These are phyloP conservation scores for Bolboschoenoplectus hybrid DNA, from an alignment of 202 grass and related monocot species.

Conservation along the genomic window DNA sequence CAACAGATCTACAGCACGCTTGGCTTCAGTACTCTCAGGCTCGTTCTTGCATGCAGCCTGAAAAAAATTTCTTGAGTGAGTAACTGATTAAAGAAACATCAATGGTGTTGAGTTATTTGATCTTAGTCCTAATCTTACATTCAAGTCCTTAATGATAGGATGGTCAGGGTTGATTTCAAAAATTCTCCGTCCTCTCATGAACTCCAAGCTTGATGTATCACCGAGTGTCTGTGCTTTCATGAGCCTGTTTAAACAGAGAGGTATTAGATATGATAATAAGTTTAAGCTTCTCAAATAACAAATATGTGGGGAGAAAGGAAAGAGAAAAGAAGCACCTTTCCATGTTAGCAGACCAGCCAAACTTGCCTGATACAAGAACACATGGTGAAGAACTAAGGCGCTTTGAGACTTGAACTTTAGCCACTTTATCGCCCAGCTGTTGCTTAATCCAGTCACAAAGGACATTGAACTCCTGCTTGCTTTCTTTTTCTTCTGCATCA, in stretches of 20 bases:
- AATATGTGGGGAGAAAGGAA: slow-evolving; percentile 9
- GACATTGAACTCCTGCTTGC: slow-evolving; percentile 71
- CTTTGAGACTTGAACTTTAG: slow-evolving; percentile 81
- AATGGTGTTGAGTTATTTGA: neutral
- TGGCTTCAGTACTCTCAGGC: slow-evolving; percentile 80
- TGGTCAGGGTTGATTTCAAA: slow-evolving; percentile 93
- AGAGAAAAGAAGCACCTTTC: slow-evolving; percentile 57
- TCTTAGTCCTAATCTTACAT: slow-evolving; percentile 48
- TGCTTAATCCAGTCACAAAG: slow-evolving; percentile 96
- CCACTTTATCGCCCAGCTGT: slow-evolving; percentile 92
- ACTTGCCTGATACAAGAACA: slow-evolving; percentile 95
- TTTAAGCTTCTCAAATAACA: neutral
- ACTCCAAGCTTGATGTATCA: slow-evolving; percentile 87
- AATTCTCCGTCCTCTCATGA: slow-evolving; percentile 92
- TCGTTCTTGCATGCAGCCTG: slow-evolving; percentile 76
- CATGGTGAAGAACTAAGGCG: slow-evolving; percentile 87
- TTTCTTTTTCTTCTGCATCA: slow-evolving; percentile 72
- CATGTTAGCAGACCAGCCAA: slow-evolving; percentile 99
- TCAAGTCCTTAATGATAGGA: slow-evolving; percentile 89
- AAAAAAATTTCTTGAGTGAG: neutral
- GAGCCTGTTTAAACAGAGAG: slow-evolving; percentile 50
- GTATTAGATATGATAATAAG: slow-evolving; percentile 16
- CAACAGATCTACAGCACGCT: slow-evolving; percentile 69
- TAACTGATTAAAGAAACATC: neutral
- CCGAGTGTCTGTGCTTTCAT: slow-evolving; percentile 98